Percentiles rank a stretch among this genome's conserved stretches.
Conservation (phyloP, 768 basidiomycete genomes). For the Leucosporidium scottii region DNA sequence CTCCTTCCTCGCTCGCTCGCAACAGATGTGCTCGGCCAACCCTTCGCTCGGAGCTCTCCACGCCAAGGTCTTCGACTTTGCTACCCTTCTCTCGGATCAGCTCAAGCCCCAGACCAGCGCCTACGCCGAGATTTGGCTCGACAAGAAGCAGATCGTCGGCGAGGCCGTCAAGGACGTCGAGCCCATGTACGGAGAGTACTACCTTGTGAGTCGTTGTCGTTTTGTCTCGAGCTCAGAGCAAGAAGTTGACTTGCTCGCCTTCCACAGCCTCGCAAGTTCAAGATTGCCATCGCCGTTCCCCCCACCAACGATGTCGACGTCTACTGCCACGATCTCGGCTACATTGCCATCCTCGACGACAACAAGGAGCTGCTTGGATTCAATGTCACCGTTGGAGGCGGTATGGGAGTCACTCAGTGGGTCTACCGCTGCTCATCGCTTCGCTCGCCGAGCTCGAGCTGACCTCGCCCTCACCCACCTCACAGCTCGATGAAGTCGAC, state of each 20-base stretch:
- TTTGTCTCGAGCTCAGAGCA: not conserved
- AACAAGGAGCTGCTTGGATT: constrained; percentile 77
- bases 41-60: constrained; percentile 85
- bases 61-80: constrained; percentile 70
- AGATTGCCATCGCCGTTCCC: constrained; percentile 91
- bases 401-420: constrained; percentile 94
- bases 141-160: constrained; percentile 91
- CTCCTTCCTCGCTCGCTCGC: too few relatives aligned
- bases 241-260: constrained; percentile 7
- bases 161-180: constrained; percentile 84
- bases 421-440: not conserved
- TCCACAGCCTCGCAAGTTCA: constrained; percentile 58
- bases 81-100: constrained; percentile 73
- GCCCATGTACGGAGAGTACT: constrained; percentile 95
- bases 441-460: not conserved
- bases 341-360: constrained; percentile 81
- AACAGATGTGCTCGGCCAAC: constrained; percentile 67
- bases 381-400: constrained; percentile 89
- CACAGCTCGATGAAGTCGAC: constrained; percentile 85
- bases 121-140: constrained; percentile 98
- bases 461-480: not conserved
- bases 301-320: constrained; percentile 95
- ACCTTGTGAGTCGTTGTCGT: constrained; percentile 63
- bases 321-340: constrained; percentile 84
- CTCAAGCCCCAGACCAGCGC: constrained; percentile 84